These are phyloP conservation scores for Cubamyces lactineus DNA, from an alignment of 768 basidiomycete genomes.

Conservation along the genomic window DNA sequence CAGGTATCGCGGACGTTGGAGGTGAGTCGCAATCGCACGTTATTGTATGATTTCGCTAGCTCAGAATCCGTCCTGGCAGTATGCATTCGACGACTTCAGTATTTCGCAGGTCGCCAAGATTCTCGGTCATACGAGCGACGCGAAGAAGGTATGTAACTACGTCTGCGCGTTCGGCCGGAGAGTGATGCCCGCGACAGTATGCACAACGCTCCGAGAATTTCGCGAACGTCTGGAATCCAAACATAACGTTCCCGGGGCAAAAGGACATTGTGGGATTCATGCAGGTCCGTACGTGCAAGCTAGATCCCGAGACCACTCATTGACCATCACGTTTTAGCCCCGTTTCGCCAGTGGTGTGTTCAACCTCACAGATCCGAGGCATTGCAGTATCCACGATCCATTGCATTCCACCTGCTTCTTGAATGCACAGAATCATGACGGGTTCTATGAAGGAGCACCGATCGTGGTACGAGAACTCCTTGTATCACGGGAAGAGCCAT, in stretches of 20 bases:
- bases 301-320: neutral
- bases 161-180: neutral
- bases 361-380: slow-evolving; percentile 67
- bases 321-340: slow-evolving; percentile 40
- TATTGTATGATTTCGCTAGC: no score
- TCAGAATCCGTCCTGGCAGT: slow-evolving; percentile 36
- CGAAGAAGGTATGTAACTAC: slow-evolving; percentile 48
- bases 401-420: slow-evolving; percentile 60
- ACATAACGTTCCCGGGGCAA: slow-evolving; percentile 52
- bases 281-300: slow-evolving; percentile 44
- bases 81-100: slow-evolving; percentile 66
- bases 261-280: slow-evolving; percentile 56
- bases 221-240: slow-evolving; percentile 61
- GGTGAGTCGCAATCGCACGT: slow-evolving; percentile 35
- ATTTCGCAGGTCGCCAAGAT: slow-evolving; percentile 65
- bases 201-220: slow-evolving; percentile 57
- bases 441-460: slow-evolving; percentile 69
- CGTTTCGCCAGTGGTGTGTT: slow-evolving; percentile 59
- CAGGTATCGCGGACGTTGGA: slow-evolving; percentile 66
- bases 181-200: slow-evolving; percentile 43
- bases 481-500: neutral
- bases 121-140: slow-evolving; percentile 53
- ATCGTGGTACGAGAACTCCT: slow-evolving; percentile 45
- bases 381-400: slow-evolving; percentile 68
- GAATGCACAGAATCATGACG: slow-evolving; percentile 56